phyloP scores from a whole-genome alignment of 1,284 basidiomycete species.

The Pseudozyma pruni region DNA sequence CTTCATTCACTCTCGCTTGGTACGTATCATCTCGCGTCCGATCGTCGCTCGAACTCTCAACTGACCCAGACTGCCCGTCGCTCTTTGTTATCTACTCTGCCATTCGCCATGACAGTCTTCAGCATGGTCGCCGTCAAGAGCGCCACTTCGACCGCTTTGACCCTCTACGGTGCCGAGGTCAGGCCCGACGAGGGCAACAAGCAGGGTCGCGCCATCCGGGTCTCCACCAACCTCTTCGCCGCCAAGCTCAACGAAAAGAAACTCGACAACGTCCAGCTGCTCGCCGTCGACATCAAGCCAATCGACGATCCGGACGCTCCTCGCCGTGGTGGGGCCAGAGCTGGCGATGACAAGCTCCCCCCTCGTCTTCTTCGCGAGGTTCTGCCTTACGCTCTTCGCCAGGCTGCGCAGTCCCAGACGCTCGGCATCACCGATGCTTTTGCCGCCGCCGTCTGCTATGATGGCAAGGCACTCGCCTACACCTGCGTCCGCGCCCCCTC shows the following conservation, averaged over 20 bases:
- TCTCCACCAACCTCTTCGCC: constrained; percentile 35
- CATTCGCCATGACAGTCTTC: background rate
- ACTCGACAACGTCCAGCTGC: constrained; percentile 20
- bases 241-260: constrained; percentile 1
- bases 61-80: no score
- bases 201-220: constrained; percentile 25
- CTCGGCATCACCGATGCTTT: constrained; percentile 32
- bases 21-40: background rate
- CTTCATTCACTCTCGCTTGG: background rate
- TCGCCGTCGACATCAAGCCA: constrained; percentile 41
- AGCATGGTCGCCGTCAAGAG: constrained; percentile 17
- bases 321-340: background rate
- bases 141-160: constrained; percentile 12
- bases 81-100: no score
- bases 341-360: constrained; percentile 13
- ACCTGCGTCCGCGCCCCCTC: constrained; percentile 10
- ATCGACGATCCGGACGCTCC: constrained; percentile 14
- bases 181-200: constrained; percentile 52
- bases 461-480: constrained; percentile 41
- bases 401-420: constrained; percentile 2
- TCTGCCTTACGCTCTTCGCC: constrained; percentile 12
- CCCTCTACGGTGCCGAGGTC: constrained; percentile 26
- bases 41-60: no score
- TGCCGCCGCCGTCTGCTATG: constrained; percentile 26
- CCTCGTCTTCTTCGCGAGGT: constrained; percentile 18